Conservation (phyloP, 73 alveolate genomes). For the Breviolum minutum region DNA sequence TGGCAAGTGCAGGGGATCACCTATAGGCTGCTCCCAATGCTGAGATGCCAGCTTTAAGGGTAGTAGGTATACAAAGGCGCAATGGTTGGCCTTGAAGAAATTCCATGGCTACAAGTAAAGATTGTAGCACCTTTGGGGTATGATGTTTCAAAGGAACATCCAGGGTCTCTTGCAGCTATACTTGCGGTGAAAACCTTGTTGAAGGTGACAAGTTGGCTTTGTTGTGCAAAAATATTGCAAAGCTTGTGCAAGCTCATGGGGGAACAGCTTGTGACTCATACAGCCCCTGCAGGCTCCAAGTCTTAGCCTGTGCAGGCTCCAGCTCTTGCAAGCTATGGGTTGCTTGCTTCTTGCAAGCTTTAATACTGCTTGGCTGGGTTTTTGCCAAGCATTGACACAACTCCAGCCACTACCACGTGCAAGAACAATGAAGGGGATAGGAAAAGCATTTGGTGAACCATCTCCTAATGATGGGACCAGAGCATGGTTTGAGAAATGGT, state of each 20-base stretch:
- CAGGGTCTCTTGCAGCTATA: background rate
- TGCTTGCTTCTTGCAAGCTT: background rate
- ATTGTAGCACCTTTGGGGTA: background rate
- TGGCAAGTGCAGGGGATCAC: background rate
- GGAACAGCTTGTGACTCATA: background rate
- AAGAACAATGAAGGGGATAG: background rate
- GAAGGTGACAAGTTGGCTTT: background rate
- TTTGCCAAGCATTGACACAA: background rate
- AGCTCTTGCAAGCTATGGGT: background rate
- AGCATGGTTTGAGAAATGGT: background rate
- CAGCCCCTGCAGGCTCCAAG: background rate
- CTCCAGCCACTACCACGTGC: background rate
- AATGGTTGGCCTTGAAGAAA: background rate
- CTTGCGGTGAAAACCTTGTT: background rate
- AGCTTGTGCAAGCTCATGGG: background rate
- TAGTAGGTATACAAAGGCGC: background rate
- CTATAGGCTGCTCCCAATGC: background rate
- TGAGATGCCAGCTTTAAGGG: background rate
- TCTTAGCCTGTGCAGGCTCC: background rate
- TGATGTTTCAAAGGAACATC: background rate
- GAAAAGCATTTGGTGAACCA: too few species aligned
- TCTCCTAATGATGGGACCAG: background rate
- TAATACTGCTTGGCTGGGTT: background rate
- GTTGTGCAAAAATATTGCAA: background rate
- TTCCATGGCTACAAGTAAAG: background rate